These are phyloP conservation scores for Aspergillus affinis DNA, from an alignment of 495 filamentous ascomycete genomes.

Conservation along the genomic window DNA sequence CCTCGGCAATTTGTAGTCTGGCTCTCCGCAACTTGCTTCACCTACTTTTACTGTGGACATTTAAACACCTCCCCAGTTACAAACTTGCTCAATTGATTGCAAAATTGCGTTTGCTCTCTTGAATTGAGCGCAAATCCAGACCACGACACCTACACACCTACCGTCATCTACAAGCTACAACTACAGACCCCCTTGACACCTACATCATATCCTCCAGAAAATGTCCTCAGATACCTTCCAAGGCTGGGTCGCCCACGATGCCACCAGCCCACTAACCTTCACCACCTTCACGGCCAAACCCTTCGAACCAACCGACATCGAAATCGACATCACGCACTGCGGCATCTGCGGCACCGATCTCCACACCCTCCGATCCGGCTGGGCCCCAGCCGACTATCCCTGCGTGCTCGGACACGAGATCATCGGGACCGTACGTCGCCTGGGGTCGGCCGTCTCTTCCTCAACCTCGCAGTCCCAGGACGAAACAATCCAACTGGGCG, in stretches of 20 bases:
- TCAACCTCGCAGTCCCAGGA: constrained; percentile 48
- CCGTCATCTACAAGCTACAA: constrained; percentile 5
- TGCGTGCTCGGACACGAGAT: constrained; percentile 84
- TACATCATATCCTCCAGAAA: constrained; percentile 9
- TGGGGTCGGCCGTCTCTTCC: constrained; percentile 51
- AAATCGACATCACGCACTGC: constrained; percentile 66
- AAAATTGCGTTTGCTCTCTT: too few relatives aligned
- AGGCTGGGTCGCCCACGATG: constrained; percentile 77
- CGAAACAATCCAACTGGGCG: constrained; percentile 61
- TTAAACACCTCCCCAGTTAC: too few relatives aligned
- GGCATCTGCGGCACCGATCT: constrained; percentile 81
- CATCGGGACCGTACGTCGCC: constrained; percentile 68
- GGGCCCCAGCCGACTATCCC: constrained; percentile 69
- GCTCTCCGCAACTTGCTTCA: background rate
- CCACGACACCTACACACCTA: background rate
- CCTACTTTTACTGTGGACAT: too few relatives aligned
- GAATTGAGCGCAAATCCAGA: too few relatives aligned
- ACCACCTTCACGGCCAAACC: constrained; percentile 73
- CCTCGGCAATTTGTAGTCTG: constrained; percentile 17
- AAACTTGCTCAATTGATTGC: background rate
- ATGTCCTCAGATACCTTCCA: constrained; percentile 55
- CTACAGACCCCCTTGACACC: constrained; percentile 7
- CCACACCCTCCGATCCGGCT: constrained; percentile 74
- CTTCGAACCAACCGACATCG: constrained; percentile 73
- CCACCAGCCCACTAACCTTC: constrained; percentile 70